Base-by-base conservation (phyloP, 352 stramenopile genomes). In the Salisapilia sapeloensis region DNA sequence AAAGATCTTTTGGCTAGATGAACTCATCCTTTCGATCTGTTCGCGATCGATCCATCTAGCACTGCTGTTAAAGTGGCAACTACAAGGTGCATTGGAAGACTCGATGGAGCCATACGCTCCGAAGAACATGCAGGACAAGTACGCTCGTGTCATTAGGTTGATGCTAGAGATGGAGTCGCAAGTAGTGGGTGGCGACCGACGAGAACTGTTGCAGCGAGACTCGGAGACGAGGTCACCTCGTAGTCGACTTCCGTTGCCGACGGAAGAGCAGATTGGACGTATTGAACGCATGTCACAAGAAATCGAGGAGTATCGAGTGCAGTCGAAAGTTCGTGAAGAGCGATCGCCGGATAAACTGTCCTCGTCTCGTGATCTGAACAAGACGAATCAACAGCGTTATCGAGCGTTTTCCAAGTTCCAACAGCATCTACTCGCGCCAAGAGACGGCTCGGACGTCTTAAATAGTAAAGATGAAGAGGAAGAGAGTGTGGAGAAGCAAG, bases 1-100 rank as follows among this genome's bases (percentile, higher is more conserved):
- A 29, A 92, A 92, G 52, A 62, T 91, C 17, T 90, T 92, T 49
- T 86, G 75, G 71, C 53, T 93, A 19, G 76, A 92, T 33, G 74
- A 93, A 34, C 46, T 87, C 14, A 72, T 93, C 17, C 37, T 89
- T n/a, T 90, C 76, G 14, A 72, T 93, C 20, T 87, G 74, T 38
- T 83, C 72, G 27, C 75, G 75, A 3, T 92, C 72, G 6, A 90
- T 91, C 29, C 71, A 85, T 29, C 40, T 93, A 6, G 78, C 71
- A 9, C 40, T 93, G 30, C 48, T 90, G 14, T 60, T 93, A 29
- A 62, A 70, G 37, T 93, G 76, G 78, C 70, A 87, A 35, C 41
- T 92, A n/a, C 72, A 89, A 58, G 76, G 71, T 2, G 71, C 74
- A 12, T 46, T 93, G 3, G 76, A 89, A 47, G 76, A 93, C 35